Evolutionary conservation across 164 flowering plant genomes (phyloP).

Genomic region (Amborella trichopoda): DNA sequence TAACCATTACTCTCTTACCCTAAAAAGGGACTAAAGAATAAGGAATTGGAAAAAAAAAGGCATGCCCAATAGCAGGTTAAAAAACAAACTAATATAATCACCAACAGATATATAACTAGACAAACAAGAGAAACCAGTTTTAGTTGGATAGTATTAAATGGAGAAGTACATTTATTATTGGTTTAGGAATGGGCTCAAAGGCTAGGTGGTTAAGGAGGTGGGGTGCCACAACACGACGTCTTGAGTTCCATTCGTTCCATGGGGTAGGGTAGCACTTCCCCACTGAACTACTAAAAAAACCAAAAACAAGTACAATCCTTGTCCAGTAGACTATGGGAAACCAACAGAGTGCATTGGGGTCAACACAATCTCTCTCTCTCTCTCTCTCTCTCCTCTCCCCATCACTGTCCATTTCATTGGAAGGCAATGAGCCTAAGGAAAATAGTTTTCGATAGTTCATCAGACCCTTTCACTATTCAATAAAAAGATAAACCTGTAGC

Average conservation of each 20-base stretch:
- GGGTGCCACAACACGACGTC: too few species aligned
- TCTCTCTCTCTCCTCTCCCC: neutral
- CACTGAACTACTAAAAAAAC: too few species aligned
- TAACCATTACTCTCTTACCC: conserved; percentile 69
- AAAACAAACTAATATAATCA: neutral
- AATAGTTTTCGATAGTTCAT: neutral
- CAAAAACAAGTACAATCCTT: too few species aligned
- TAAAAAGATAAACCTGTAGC: conserved; percentile 28
- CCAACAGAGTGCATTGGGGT: too few species aligned
- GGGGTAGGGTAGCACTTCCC: too few species aligned
- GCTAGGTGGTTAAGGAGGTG: too few species aligned
- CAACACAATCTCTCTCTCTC: too few species aligned
- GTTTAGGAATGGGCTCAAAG: too few species aligned
- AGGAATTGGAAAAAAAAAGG: neutral
- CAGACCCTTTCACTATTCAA: neutral
- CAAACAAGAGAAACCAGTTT: neutral
- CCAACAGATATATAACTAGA: neutral
- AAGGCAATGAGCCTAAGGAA: neutral
- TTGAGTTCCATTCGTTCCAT: too few species aligned
- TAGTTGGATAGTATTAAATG: neutral
- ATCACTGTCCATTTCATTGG: neutral
- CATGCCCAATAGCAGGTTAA: neutral
- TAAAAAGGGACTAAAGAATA: conserved; percentile 18
- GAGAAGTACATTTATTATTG: neutral
- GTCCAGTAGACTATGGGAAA: too few species aligned